A percentile compares a stretch with the other conserved stretches of the same genome.
Conservation (phyloP, 2,329 filamentous ascomycete species). For the Talaromyces sp. region DNA sequence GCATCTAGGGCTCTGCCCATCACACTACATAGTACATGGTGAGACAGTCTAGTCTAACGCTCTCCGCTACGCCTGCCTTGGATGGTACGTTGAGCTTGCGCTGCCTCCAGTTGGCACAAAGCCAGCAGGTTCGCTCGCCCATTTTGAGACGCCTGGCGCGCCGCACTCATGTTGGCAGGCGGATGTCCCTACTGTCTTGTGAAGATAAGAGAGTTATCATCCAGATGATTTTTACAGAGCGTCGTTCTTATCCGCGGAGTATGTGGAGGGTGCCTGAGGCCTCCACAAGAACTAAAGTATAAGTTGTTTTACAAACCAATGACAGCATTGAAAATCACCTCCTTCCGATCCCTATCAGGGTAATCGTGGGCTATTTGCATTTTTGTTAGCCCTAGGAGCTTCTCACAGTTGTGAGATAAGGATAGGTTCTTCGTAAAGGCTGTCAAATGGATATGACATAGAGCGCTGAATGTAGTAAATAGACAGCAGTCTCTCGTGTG, state of each 20-base stretch:
- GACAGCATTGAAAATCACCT: not conserved
- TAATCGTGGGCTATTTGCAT: not conserved
- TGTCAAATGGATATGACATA: too few relatives aligned
- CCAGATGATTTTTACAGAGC: conserved; percentile 35
- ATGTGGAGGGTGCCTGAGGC: not conserved
- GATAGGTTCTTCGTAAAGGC: too few relatives aligned
- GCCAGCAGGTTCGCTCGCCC: conserved; percentile 27
- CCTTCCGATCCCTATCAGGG: not conserved
- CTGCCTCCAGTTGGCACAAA: conserved; percentile 27
- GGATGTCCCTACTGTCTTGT: not conserved
- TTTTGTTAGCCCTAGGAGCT: not conserved
- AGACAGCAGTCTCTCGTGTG: not conserved
- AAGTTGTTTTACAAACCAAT: not conserved
- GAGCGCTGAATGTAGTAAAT: not conserved
- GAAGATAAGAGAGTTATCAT: too few relatives aligned
- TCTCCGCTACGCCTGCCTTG: too few relatives aligned
- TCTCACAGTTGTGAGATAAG: too few relatives aligned
- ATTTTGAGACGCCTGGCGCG: conserved; percentile 18
- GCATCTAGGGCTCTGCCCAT: conserved; percentile 26
- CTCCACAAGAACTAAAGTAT: not conserved
- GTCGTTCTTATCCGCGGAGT: not conserved
- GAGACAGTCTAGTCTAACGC: not conserved
- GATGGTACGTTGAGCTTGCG: conserved; percentile 25
- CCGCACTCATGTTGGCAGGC: conserved; percentile 36
- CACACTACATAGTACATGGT: conserved; percentile 21